Evolutionary conservation across 2,329 filamentous ascomycete genomes (phyloP).

Genomic region (Penicillium brasilianum): DNA sequence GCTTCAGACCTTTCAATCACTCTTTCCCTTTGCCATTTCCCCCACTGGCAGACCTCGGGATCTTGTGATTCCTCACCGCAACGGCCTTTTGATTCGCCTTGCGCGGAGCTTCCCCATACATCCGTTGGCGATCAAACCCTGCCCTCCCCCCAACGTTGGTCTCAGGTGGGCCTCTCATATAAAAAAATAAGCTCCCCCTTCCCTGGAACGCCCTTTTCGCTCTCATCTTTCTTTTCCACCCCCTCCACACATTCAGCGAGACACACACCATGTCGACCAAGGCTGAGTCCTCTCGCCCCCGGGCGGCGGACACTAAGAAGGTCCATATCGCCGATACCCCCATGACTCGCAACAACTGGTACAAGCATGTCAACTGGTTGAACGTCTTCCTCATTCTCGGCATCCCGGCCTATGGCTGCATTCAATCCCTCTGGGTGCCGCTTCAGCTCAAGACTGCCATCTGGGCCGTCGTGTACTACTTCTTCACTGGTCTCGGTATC

Average conservation of each 20-base stretch:
- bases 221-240: neutral
- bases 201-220: slow-evolving; percentile 9
- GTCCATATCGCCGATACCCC: slow-evolving; percentile 83
- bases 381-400: slow-evolving; percentile 81
- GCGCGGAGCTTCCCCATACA: slow-evolving; percentile 26
- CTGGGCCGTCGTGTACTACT: slow-evolving; percentile 80
- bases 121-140: slow-evolving; percentile 32
- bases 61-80: slow-evolving; percentile 34
- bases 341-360: slow-evolving; percentile 82
- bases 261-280: slow-evolving; percentile 44
- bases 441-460: slow-evolving; percentile 72
- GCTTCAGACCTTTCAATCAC: neutral
- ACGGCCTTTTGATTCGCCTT: slow-evolving; percentile 26
- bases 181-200: slow-evolving; percentile 26
- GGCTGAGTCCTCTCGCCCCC: slow-evolving; percentile 40
- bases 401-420: slow-evolving; percentile 73
- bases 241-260: slow-evolving; percentile 17
- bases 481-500: slow-evolving; percentile 80
- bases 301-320: slow-evolving; percentile 63
- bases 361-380: slow-evolving; percentile 93
- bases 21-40: neutral
- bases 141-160: slow-evolving; percentile 32
- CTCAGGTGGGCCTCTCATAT: slow-evolving; percentile 32
- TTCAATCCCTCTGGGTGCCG: slow-evolving; percentile 79
- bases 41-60: slow-evolving; percentile 32